Base-by-base conservation (phyloP, 176 grass and related monocot species). In the Oryza rufipogon region DNA sequence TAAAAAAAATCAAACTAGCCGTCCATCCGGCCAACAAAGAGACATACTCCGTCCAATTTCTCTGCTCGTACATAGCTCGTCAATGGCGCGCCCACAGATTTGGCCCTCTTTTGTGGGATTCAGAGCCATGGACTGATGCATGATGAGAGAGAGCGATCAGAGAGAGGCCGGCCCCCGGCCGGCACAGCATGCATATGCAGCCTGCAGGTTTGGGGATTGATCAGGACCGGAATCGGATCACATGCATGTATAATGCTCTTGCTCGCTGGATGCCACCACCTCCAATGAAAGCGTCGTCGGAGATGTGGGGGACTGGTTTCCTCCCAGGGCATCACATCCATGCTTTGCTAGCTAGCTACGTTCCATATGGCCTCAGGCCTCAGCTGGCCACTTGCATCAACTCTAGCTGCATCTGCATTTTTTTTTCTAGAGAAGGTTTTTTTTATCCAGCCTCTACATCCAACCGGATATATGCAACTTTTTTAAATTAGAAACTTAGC, bases 271-370 rank as follows among this genome's bases (percentile, higher is more conserved):
- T 23, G n/a, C 52, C 70, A 83, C 84, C 45, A 11, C 61, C 20
- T 77, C 51, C 82, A 52, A 60, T 69, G 70, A 83, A 41, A 76
- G 81, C 41, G 80, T 86, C 47, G 85, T 84, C 81, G 85, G 89
- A 80, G 85, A 79, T 76, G 89, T 80, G 76, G 85, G 88, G 89
- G 89, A 66, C 89, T 91, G 89, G 89, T 91, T 91, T 84, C 89
- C 89, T 87, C 49, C 19, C 64, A 65, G 85, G 89, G 75, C 66
- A 91, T 87, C 89, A 80, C 89, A 80, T 80, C 79, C 80, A 65
- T 64, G 20, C 6, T 3, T 9, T 30, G 28, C 28, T 30, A 26
- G 56, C 56, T 58, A n/a, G 47, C 80, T 82, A 70, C 23, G 44
- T 75, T 87, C 75, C 84, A 64, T 85, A 85, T 76, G 26, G 26